These are phyloP conservation scores for Crithidia expoeki DNA, from an alignment of 208 protist species.

Conservation along the genomic window DNA sequence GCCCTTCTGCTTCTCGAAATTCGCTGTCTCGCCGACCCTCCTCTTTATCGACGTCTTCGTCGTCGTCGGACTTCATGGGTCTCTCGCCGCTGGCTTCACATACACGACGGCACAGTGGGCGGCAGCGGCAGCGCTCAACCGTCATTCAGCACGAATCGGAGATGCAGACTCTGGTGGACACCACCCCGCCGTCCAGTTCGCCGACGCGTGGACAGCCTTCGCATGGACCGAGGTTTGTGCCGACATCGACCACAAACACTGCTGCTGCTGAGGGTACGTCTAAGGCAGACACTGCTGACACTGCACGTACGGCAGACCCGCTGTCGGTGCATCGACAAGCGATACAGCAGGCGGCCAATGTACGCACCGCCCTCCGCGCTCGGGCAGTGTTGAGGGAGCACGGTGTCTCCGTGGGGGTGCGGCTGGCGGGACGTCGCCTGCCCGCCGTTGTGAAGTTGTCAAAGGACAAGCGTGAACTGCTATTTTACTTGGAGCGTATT, in stretches of 20 bases:
- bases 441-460: conserved; percentile 45
- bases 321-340: not conserved
- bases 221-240: not conserved
- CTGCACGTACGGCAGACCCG: not conserved
- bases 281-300: not conserved
- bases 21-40: not conserved
- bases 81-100: not conserved
- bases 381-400: conserved; percentile 24
- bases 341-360: conserved; percentile 4
- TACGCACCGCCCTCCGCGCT: conserved; percentile 20
- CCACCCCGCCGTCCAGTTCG: conserved; percentile 1
- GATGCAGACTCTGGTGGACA: not conserved
- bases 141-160: not conserved
- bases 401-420: conserved; percentile 36
- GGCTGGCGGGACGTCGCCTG: conserved; percentile 28
- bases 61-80: not conserved
- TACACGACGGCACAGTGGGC: not conserved
- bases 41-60: conserved; percentile 13
- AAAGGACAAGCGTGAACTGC: conserved; percentile 43
- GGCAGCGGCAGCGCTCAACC: not conserved
- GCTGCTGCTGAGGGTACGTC: not conserved
- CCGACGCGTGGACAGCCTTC: conserved; percentile 1
- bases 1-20: not conserved
- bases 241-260: not conserved
- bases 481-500: conserved; percentile 44